Percentiles rank a stretch among this genome's conserved stretches.
Evolutionary conservation across 169 alveolate genomes (phyloP).

Genomic region (Plasmodium berghei): DNA sequence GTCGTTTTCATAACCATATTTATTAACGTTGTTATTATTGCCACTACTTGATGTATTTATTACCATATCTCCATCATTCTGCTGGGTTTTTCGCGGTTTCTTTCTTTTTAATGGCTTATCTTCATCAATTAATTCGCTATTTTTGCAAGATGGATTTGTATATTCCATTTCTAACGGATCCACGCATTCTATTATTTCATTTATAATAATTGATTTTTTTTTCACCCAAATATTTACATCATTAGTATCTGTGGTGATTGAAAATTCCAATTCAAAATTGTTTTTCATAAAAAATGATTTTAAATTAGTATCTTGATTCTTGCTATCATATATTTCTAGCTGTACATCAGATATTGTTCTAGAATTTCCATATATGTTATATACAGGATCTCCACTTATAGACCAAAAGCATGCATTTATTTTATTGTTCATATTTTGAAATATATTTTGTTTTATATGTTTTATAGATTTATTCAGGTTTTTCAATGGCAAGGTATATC

Average conservation of each 20-base stretch:
- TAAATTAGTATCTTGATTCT: conserved; percentile 22
- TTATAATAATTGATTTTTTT: conserved; percentile 73
- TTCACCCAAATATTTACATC: conserved; percentile 73
- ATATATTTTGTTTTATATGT: conserved; percentile 39
- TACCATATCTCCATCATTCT: not conserved
- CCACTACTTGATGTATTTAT: not conserved
- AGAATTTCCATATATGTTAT: conserved; percentile 75
- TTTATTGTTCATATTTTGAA: not conserved
- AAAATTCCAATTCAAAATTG: conserved; percentile 62
- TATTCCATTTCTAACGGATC: not conserved
- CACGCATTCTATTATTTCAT: conserved; percentile 39
- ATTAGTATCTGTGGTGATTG: conserved; percentile 38
- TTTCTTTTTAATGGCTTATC: conserved; percentile 3
- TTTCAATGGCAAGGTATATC: conserved; percentile 51
- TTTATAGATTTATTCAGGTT: conserved; percentile 51
- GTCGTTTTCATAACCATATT: conserved; percentile 1
- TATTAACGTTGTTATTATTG: conserved; percentile 2
- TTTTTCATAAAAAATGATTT: conserved; percentile 53
- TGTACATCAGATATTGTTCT: conserved; percentile 67
- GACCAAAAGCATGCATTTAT: conserved; percentile 39
- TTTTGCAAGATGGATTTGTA: not conserved
- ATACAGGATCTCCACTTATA: conserved; percentile 74
- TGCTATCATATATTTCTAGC: conserved; percentile 62
- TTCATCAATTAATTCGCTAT: not conserved
- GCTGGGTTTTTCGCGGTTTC: not conserved